Evolutionary conservation across 2,329 filamentous ascomycete species (phyloP), one percentile per base, ranked within the genome.

Genomic region (Helicocarpus griseus): DNA sequence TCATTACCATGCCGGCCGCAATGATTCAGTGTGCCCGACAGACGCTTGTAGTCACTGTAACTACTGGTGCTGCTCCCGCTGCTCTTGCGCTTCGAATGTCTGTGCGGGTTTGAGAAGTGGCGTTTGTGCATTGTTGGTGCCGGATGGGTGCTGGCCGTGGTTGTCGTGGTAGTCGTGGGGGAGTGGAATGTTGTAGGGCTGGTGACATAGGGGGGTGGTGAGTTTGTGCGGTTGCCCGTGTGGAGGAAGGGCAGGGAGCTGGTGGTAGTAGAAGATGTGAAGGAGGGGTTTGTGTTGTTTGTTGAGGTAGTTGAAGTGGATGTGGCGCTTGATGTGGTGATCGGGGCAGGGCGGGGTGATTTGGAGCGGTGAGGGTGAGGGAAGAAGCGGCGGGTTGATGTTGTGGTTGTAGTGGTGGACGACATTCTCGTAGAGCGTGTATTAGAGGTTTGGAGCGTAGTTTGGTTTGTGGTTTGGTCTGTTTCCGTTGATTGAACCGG

Each of bases 1-100:
- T 76, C 71, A 50, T 77, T 76, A 17, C 68, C 70, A 59, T 77
- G 74, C 7, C 74, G 69, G 13, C 74, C 74, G 50, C 65, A 73
- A 52, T 77, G 68, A 47, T 67, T 69, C 39, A 72, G 59, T 0
- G 69, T 73, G 17, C 66, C 65, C 45, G 60, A 69, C 48, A 68
- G 67, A 53, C 69, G 66, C 48, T 65, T 67, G 48, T 69, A 64
- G 46, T 69, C 65, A 11, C 61, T 59, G 6, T 28, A n/a, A 19
- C 26, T 44, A 26, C 41, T 44, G n/a, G 24, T 26, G 41, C 41
- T 44, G n/a, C 41, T 26, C 1, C 41, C 26, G 48, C 62, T 64
- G 17, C 28, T 44, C 39, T 50, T 50, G 38, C 50, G 49, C 22
- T 40, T 28, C 36, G 29, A 5, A 17, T 28, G 22, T 8, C 14